phyloP scores from a whole-genome alignment of 1,139 yeast species.

The Tardiomyces blankii region DNA sequence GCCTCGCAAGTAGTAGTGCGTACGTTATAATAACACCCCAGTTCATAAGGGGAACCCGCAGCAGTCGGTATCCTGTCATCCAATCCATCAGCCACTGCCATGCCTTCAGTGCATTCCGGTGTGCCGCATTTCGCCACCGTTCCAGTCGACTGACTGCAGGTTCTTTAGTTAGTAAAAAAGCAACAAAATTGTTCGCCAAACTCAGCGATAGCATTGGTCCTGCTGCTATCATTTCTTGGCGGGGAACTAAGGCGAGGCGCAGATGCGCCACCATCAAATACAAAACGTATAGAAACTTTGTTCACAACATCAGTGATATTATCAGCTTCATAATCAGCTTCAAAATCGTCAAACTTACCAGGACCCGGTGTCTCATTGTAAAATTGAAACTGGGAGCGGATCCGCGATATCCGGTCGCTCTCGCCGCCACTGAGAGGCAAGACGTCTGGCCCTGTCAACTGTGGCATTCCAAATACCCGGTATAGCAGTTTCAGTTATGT shows the following conservation, averaged over 20 bases:
- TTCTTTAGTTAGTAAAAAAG: background rate
- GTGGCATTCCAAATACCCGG: background rate
- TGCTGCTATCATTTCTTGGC: no score
- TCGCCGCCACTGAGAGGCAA: background rate
- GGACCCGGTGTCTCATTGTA: background rate
- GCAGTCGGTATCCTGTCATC: conserved; percentile 12
- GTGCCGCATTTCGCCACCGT: background rate
- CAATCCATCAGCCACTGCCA: background rate
- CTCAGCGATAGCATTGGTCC: no score
- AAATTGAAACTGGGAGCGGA: background rate
- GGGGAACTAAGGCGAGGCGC: no score
- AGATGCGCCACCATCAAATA: no score
- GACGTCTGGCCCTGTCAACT: background rate
- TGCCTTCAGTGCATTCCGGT: background rate
- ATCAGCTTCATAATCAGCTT: no score
- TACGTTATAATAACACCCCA: conserved; percentile 24
- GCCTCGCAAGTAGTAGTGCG: conserved; percentile 21
- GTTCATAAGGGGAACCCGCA: conserved; percentile 25
- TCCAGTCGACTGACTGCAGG: background rate
- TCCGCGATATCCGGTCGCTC: background rate
- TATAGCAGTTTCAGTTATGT: no score
- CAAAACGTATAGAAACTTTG: no score
- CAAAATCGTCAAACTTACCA: background rate
- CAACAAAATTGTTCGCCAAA: no score
- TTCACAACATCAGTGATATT: no score